Conservation (phyloP, 805 yeast genomes). For the Monosporozyma servazzii region DNA sequence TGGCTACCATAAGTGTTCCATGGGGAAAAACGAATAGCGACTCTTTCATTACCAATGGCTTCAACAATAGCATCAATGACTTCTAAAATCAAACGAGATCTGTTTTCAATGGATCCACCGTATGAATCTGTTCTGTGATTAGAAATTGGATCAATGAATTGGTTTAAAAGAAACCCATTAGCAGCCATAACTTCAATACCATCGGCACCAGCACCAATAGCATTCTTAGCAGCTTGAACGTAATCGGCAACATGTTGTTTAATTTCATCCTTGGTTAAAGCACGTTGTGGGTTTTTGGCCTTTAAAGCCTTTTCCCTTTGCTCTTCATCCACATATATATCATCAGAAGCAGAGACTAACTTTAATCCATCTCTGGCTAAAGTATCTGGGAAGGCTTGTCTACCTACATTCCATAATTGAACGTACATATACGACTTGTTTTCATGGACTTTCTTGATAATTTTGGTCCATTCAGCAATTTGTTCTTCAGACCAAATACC, state of each 20-base stretch:
- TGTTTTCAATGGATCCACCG: conserved; percentile 44
- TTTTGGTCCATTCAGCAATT: conserved; percentile 39
- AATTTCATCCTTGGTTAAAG: conserved; percentile 28
- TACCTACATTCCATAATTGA: conserved; percentile 45
- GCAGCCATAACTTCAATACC: conserved; percentile 60
- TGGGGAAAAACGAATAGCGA: conserved; percentile 42
- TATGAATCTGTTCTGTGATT: conserved; percentile 42
- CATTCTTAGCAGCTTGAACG: conserved; percentile 36
- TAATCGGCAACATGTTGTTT: conserved; percentile 34
- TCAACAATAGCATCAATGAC: conserved; percentile 40
- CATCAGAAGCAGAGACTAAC: conserved; percentile 33
- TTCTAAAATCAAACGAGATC: conserved; percentile 38
- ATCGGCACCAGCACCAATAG: conserved; percentile 36
- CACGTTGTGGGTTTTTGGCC: conserved; percentile 25
- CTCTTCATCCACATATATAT: conserved; percentile 27
- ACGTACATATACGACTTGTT: conserved; percentile 36
- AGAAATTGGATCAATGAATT: conserved; percentile 41
- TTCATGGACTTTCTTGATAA: conserved; percentile 41
- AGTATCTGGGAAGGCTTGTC: conserved; percentile 33
- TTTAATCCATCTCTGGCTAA: conserved; percentile 31
- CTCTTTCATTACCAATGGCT: conserved; percentile 43
- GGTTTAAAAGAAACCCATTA: conserved; percentile 52
- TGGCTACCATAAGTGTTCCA: conserved; percentile 31
- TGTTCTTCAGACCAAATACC: conserved; percentile 42
- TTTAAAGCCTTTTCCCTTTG: conserved; percentile 27